These are phyloP conservation scores for Verticillium zaregamsianum DNA, from an alignment of 2,329 filamentous ascomycete species.

Conservation along the genomic window DNA sequence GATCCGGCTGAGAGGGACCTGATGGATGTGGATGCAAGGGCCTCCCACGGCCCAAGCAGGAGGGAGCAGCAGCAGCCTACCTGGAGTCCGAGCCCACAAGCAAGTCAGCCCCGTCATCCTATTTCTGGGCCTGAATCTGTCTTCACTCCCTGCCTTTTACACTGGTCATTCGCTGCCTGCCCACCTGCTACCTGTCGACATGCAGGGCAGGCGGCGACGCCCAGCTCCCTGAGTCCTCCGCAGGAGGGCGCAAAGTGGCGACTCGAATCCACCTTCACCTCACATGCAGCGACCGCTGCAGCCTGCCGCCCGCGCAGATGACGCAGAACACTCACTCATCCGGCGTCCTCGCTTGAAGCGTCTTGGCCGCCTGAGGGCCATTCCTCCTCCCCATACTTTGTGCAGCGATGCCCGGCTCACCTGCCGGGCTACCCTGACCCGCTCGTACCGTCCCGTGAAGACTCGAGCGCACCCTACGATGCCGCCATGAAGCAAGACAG, in stretches of 20 bases:
- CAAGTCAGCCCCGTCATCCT: background rate
- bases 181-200: background rate
- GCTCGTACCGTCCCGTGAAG: background rate
- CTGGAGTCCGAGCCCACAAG: background rate
- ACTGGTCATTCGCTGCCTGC: background rate
- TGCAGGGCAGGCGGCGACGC: too few species aligned
- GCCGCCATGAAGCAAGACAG: background rate
- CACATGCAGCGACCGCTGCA: background rate
- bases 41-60: background rate
- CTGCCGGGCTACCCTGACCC: background rate
- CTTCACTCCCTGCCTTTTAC: background rate
- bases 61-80: background rate
- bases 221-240: background rate
- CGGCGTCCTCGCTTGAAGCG: background rate
- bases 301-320: background rate
- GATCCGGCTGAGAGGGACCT: background rate
- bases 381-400: background rate
- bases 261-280: background rate
- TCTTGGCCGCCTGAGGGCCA: too few species aligned
- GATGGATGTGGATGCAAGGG: background rate
- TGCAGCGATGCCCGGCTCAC: background rate
- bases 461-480: background rate
- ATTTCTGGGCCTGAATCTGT: background rate
- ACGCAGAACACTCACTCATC: background rate
- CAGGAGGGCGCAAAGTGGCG: background rate